Percentiles rank a stretch among this genome's conserved stretches.
These are phyloP conservation scores for Rosa rugosa DNA, from an alignment of 306 rosid species.

Conservation along the genomic window DNA sequence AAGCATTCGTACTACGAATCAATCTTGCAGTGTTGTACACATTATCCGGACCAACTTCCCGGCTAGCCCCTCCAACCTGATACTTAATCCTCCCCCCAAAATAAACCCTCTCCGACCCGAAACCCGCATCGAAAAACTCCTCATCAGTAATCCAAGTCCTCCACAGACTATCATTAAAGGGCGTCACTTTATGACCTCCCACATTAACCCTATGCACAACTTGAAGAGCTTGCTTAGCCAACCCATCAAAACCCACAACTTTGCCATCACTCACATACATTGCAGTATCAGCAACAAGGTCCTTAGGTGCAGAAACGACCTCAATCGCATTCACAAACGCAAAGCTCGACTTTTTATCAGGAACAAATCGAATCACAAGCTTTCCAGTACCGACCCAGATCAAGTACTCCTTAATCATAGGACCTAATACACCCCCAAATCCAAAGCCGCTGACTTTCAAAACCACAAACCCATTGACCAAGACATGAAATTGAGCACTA, in stretches of 20 bases:
- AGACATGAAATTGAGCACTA: constrained; percentile 60
- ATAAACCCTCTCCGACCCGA: constrained; percentile 48
- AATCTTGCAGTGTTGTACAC: constrained; percentile 76
- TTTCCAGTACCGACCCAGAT: constrained; percentile 50
- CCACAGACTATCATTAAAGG: constrained; percentile 84
- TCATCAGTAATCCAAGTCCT: constrained; percentile 91
- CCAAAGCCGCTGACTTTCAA: constrained; percentile 40
- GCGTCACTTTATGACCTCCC: constrained; percentile 91
- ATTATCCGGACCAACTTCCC: constrained; percentile 94
- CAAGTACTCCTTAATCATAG: constrained; percentile 56
- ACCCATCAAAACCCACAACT: constrained; percentile 40
- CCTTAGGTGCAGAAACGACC: constrained; percentile 88
- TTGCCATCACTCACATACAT: constrained; percentile 33
- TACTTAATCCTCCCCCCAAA: constrained; percentile 73
- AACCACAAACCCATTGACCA: constrained; percentile 55
- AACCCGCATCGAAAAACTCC: constrained; percentile 44
- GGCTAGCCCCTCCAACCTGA: constrained; percentile 72
- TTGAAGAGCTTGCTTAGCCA: constrained; percentile 60
- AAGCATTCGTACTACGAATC: constrained; percentile 58
- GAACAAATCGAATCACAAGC: constrained; percentile 60
- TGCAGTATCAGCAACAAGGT: constrained; percentile 67
- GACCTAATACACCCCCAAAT: constrained; percentile 11
- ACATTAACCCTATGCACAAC: constrained; percentile 73
- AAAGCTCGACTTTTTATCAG: constrained; percentile 44
- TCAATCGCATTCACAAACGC: constrained; percentile 90